A percentile compares a stretch with the other conserved stretches of the same genome.
Conservation (phyloP, 2,329 filamentous ascomycete genomes). For the Fusarium virguliforme region DNA sequence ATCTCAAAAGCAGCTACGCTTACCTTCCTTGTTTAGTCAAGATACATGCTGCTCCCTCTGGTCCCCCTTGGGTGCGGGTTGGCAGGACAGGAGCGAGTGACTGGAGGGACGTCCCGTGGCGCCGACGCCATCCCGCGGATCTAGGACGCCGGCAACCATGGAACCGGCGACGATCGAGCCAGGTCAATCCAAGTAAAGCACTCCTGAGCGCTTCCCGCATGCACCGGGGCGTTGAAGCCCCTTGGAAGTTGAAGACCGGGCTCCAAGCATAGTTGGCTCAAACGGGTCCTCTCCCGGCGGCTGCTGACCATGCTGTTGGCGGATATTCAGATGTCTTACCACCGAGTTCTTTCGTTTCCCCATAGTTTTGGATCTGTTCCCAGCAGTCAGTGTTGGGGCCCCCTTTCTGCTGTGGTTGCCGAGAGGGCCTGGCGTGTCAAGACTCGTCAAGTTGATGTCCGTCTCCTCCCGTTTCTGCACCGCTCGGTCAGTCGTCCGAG, state of each 20-base stretch:
- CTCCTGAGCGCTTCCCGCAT: neutral
- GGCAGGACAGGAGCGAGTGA: neutral
- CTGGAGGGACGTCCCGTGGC: conserved; percentile 11
- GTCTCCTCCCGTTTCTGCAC: conserved; percentile 20
- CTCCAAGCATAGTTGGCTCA: conserved; percentile 1
- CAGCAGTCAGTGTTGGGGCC: conserved; percentile 3
- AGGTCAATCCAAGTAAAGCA: conserved; percentile 1
- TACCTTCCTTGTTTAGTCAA: conserved; percentile 15
- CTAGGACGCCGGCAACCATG: conserved; percentile 10
- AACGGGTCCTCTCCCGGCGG: neutral
- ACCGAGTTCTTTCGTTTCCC: conserved; percentile 5
- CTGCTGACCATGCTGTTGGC: conserved; percentile 3
- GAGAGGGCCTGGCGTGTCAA: neutral
- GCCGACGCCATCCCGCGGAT: conserved; percentile 21
- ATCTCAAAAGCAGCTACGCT: neutral
- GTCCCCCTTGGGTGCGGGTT: neutral
- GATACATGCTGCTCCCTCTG: neutral
- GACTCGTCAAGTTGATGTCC: conserved; percentile 3
- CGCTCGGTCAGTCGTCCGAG: conserved; percentile 8
- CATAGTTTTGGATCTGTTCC: conserved; percentile 3
- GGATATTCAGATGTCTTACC: neutral
- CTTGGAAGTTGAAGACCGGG: conserved; percentile 14
- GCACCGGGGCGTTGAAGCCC: conserved; percentile 5
- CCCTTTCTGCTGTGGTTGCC: neutral
- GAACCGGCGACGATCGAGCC: conserved; percentile 18